A percentile compares a stretch with the other conserved stretches of the same genome.
Evolutionary conservation across 108 stramenopile species (phyloP).

Genomic region (Hondaea fermentalgiana): DNA sequence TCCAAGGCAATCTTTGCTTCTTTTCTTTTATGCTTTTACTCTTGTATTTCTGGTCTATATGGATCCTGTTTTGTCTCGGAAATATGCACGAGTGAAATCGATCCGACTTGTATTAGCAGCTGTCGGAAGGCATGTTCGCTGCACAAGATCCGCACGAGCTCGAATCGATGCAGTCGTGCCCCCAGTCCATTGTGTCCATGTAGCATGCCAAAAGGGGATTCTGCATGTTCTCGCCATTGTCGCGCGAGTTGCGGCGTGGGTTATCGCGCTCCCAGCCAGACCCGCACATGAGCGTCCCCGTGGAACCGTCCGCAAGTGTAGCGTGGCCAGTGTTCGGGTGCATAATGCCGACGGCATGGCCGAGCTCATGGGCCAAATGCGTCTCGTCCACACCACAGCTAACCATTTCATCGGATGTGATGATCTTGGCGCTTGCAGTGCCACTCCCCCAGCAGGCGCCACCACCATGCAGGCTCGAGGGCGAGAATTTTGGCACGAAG

Average conservation of each 20-base stretch:
- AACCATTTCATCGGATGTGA: background rate
- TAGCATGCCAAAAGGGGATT: background rate
- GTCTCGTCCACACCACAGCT: background rate
- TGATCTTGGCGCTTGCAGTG: background rate
- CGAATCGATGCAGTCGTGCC: background rate
- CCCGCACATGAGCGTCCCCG: background rate
- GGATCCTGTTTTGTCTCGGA: no score
- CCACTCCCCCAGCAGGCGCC: background rate
- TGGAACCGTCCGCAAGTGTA: background rate
- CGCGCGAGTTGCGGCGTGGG: background rate
- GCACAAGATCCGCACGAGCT: background rate
- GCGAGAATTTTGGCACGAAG: background rate
- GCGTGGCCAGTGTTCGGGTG: background rate
- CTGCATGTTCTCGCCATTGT: background rate
- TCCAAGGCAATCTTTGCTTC: no score
- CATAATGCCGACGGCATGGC: background rate
- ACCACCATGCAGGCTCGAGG: background rate
- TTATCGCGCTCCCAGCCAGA: background rate
- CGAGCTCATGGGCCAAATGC: background rate
- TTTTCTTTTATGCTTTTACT: no score
- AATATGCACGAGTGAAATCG: no score
- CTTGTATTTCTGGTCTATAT: no score
- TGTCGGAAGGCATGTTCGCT: background rate
- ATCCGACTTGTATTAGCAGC: background rate
- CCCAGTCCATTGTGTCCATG: background rate